Percentiles rank a stretch among this genome's conserved stretches.
Conservation (phyloP, 1,284 basidiomycete species). For the Baeospora myosura region DNA sequence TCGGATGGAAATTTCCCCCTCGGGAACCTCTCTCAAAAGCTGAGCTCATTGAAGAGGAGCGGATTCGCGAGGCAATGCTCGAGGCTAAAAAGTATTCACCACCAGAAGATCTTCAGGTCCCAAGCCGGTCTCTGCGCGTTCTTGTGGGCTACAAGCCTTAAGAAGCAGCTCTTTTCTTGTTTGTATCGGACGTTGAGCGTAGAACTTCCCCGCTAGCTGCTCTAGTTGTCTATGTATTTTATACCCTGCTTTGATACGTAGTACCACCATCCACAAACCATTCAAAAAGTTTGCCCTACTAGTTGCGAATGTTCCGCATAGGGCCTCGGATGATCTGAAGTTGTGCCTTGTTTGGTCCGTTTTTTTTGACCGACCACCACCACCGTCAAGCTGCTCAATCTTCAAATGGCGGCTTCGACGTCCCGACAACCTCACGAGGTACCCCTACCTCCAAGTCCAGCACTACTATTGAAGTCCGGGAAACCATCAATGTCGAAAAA, state of each 20-base stretch:
- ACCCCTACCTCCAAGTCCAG: constrained; percentile 10
- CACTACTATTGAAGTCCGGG: not conserved
- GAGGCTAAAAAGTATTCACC: constrained; percentile 48
- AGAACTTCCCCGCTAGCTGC: not conserved
- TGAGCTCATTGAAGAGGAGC: constrained; percentile 61
- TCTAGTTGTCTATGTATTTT: not conserved
- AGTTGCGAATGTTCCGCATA: too few relatives aligned
- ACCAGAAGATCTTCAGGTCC: constrained; percentile 47
- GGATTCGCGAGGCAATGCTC: constrained; percentile 56
- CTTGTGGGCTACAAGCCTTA: constrained; percentile 48
- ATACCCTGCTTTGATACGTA: too few relatives aligned
- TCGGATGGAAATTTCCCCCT: constrained; percentile 56
- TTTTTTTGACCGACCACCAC: not conserved
- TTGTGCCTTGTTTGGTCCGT: constrained; percentile 24
- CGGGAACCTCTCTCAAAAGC: constrained; percentile 59
- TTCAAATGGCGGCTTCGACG: constrained; percentile 22
- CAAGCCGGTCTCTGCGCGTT: constrained; percentile 53
- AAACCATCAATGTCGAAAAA: constrained; percentile 14
- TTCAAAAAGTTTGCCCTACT: too few relatives aligned
- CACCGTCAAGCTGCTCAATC: too few relatives aligned
- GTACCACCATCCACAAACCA: too few relatives aligned
- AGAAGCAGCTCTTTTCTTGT: constrained; percentile 8
- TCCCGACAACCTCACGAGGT: too few relatives aligned
- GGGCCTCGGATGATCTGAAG: too few relatives aligned
- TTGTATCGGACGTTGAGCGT: too few relatives aligned